Conservation (phyloP, 257 asterid species). For the Penstemon eatonii region DNA sequence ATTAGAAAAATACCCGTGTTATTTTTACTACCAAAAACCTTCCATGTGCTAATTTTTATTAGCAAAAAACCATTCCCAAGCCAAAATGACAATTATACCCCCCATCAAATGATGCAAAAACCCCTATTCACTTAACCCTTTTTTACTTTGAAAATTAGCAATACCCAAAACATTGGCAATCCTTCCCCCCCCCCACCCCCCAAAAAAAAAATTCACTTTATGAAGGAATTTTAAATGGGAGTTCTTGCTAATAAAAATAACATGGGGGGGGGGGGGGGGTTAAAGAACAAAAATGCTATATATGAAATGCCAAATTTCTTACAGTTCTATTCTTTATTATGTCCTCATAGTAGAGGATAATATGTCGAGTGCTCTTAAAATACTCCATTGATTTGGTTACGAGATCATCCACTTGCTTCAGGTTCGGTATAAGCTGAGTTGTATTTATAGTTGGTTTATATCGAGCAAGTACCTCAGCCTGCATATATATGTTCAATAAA, state of each 20-base stretch:
- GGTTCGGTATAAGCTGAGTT: constrained; percentile 52
- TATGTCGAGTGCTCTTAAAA: constrained; percentile 70
- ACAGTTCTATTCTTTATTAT: constrained; percentile 73
- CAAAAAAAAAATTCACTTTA: too few relatives aligned
- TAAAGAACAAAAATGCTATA: background rate
- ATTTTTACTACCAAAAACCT: too few relatives aligned
- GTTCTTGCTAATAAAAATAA: background rate
- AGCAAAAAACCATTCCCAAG: too few relatives aligned
- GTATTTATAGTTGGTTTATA: constrained; percentile 72
- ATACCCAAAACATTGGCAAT: too few relatives aligned
- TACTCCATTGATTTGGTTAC: constrained; percentile 52
- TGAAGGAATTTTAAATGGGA: background rate
- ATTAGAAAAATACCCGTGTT: background rate
- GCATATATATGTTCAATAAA: background rate
- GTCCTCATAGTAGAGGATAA: constrained; percentile 81
- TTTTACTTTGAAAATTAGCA: too few relatives aligned
- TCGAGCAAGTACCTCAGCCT: constrained; percentile 79
- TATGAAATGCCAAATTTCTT: constrained; percentile 27
- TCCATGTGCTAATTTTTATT: too few relatives aligned
- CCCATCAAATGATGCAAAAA: too few relatives aligned
- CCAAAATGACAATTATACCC: too few relatives aligned
- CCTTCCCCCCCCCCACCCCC: too few relatives aligned
- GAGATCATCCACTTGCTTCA: constrained; percentile 62
- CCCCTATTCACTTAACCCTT: too few relatives aligned
- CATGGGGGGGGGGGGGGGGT: too few relatives aligned